Percentiles rank a stretch among this genome's conserved stretches.
Evolutionary conservation across 257 asterid genomes (phyloP).

Genomic region (Cordia subcordata): DNA sequence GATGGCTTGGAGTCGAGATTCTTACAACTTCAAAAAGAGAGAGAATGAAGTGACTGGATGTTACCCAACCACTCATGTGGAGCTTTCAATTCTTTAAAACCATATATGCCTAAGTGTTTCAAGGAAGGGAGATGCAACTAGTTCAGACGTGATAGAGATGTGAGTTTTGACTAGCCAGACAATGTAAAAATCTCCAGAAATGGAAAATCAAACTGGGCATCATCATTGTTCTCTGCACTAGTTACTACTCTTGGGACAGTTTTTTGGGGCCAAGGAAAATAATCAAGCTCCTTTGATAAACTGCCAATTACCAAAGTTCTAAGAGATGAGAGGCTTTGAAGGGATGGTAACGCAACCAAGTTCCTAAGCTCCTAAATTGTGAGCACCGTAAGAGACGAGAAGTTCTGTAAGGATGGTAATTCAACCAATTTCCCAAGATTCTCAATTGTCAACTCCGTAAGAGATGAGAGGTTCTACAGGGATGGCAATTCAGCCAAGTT

Average conservation of each 20-base stretch:
- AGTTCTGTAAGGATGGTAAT: too few species aligned
- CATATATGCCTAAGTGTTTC: background rate
- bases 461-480: background rate
- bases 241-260: too few species aligned
- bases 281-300: background rate
- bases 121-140: conserved; percentile 4
- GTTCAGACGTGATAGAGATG: conserved; percentile 11
- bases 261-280: conserved; percentile 4
- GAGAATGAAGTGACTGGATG: conserved; percentile 2
- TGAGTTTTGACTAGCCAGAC: conserved; percentile 7
- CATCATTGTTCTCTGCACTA: background rate
- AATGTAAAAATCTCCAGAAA: background rate
- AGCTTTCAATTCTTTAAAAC: conserved; percentile 8
- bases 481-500: background rate
- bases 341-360: too few species aligned
- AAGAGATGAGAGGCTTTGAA: too few species aligned
- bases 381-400: too few species aligned
- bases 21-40: background rate
- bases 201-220: background rate
- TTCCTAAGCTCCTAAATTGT: too few species aligned
- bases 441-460: background rate
- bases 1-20: conserved; percentile 13
- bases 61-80: conserved; percentile 26
- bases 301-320: background rate
- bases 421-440: background rate